Percentiles rank a stretch among this genome's conserved stretches.
Conservation (phyloP, 1,284 basidiomycete species). For the Coniferiporia weirii region DNA sequence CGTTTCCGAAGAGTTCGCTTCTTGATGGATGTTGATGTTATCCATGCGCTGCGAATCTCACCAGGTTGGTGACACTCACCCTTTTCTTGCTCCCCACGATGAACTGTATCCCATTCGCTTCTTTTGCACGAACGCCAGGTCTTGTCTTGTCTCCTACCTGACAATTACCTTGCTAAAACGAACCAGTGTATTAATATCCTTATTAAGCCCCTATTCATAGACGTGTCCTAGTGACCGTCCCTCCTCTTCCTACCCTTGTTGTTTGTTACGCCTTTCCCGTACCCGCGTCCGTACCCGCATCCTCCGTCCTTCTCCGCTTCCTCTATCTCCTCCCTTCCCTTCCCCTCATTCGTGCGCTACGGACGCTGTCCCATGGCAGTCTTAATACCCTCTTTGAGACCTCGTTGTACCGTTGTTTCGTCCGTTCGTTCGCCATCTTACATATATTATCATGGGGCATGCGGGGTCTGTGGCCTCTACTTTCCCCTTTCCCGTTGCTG, state of each 20-base stretch:
- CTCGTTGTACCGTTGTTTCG: no score
- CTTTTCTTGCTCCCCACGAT: background rate
- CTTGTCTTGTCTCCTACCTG: background rate
- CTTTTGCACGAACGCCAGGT: background rate
- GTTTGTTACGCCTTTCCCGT: background rate
- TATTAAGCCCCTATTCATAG: background rate
- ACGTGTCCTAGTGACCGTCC: background rate
- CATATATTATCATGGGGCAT: no score
- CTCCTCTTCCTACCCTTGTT: background rate
- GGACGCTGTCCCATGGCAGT: no score
- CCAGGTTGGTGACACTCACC: background rate
- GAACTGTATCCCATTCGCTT: background rate
- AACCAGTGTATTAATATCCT: constrained; percentile 7
- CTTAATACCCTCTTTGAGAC: no score
- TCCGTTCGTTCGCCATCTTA: no score
- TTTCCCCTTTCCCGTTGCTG: no score
- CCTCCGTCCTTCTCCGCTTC: no score
- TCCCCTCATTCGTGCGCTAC: no score
- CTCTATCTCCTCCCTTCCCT: no score
- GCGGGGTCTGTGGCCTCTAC: no score
- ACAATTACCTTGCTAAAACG: constrained; percentile 2
- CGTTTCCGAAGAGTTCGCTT: constrained; percentile 32
- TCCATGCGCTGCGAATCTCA: background rate
- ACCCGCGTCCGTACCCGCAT: background rate
- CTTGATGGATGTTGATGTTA: constrained; percentile 19